Conservation (phyloP, 257 asterid genomes). For the Hygrophila difformis region DNA sequence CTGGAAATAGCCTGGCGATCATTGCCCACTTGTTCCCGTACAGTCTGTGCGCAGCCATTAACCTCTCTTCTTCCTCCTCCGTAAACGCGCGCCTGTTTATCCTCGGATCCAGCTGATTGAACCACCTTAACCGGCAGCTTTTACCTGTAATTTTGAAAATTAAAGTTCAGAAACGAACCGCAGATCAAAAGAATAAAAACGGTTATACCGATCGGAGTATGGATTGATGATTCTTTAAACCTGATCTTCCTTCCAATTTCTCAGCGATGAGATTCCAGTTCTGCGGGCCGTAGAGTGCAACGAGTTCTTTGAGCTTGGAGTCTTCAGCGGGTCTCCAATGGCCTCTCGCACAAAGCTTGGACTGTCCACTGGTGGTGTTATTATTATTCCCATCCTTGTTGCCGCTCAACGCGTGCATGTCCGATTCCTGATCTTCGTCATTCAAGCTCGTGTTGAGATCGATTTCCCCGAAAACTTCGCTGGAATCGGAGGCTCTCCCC, state of each 20-base stretch:
- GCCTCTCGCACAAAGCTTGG: slow-evolving; percentile 72
- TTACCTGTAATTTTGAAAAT: slow-evolving; percentile 28
- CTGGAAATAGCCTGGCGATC: slow-evolving; percentile 70
- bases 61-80: slow-evolving; percentile 67
- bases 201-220: too few relatives aligned
- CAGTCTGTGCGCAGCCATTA: slow-evolving; percentile 64
- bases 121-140: slow-evolving; percentile 70
- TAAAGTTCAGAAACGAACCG: too few relatives aligned
- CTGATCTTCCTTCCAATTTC: slow-evolving; percentile 65
- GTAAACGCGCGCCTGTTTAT: slow-evolving; percentile 61
- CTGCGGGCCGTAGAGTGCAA: slow-evolving; percentile 70
- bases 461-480: too few relatives aligned
- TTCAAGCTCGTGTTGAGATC: too few relatives aligned
- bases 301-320: slow-evolving; percentile 69
- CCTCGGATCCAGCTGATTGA: slow-evolving; percentile 68
- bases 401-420: not conserved
- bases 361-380: slow-evolving; percentile 29
- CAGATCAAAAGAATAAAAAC: too few relatives aligned
- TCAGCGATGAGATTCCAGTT: slow-evolving; percentile 72
- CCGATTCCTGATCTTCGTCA: too few relatives aligned
- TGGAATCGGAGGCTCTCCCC: too few relatives aligned
- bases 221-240: slow-evolving; percentile 14
- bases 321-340: slow-evolving; percentile 96
- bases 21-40: slow-evolving; percentile 79
- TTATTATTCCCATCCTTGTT: slow-evolving; percentile 23